Evolutionary conservation across 768 basidiomycete genomes (phyloP).

Genomic region (Phlebiopsis gigantea): DNA sequence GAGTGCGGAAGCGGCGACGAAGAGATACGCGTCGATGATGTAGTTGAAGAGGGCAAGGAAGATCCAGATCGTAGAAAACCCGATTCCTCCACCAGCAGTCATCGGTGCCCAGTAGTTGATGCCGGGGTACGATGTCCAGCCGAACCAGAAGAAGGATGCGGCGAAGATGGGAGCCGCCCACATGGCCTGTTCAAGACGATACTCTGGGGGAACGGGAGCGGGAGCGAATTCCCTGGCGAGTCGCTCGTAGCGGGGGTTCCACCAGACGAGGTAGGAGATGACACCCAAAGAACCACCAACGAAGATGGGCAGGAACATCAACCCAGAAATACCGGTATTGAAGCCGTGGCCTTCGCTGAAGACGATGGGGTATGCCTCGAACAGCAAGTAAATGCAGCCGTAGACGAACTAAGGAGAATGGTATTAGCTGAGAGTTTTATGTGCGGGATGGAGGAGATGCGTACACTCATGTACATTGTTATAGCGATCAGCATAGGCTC

Average conservation of each 20-base stretch:
- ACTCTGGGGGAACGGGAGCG: slow-evolving; percentile 57
- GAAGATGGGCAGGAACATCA: slow-evolving; percentile 59
- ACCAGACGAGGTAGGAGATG: slow-evolving; percentile 35
- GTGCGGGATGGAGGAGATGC: slow-evolving; percentile 17
- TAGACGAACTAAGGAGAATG: slow-evolving; percentile 46
- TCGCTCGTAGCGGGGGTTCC: slow-evolving; percentile 46
- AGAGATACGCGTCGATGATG: slow-evolving; percentile 58
- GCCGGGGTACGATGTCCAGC: slow-evolving; percentile 55
- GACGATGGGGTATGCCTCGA: slow-evolving; percentile 62
- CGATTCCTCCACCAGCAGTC: slow-evolving; percentile 42
- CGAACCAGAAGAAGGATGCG: slow-evolving; percentile 65
- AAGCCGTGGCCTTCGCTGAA: slow-evolving; percentile 51
- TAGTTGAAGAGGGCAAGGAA: slow-evolving; percentile 59
- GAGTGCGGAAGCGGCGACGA: slow-evolving; percentile 53
- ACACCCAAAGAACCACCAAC: slow-evolving; percentile 35
- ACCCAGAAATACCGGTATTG: slow-evolving; percentile 46
- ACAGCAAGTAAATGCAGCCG: slow-evolving; percentile 56
- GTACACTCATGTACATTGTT: slow-evolving; percentile 56
- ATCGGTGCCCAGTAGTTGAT: slow-evolving; percentile 53
- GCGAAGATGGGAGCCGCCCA: slow-evolving; percentile 48
- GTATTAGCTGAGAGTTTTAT: not conserved
- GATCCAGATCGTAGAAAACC: slow-evolving; percentile 49
- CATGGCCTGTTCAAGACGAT: slow-evolving; percentile 45
- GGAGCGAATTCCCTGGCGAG: slow-evolving; percentile 42
- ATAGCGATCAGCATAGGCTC: slow-evolving; percentile 67